phyloP scores from a whole-genome alignment of 495 filamentous ascomycete species.

The Gamarada debralockiae region DNA sequence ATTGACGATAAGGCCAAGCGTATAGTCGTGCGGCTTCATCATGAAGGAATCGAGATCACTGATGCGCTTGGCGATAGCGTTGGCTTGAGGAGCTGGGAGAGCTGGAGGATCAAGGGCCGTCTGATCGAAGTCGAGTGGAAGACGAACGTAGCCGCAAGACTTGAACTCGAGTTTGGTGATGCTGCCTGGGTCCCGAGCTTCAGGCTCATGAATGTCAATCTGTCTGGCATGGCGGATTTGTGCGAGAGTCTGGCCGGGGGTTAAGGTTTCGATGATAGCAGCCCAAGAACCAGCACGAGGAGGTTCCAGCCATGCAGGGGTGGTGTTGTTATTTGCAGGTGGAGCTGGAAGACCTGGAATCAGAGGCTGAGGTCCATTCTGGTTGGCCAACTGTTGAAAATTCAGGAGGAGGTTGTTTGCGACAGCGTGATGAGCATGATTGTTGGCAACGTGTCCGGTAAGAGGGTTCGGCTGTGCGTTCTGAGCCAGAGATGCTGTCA shows the following conservation, averaged over 20 bases:
- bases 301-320: slow-evolving; percentile 7
- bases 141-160: slow-evolving; percentile 41
- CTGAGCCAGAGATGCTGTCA: slow-evolving; percentile 26
- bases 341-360: neutral
- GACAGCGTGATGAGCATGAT: neutral
- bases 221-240: slow-evolving; percentile 22
- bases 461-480: slow-evolving; percentile 10
- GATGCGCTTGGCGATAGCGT: slow-evolving; percentile 8
- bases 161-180: slow-evolving; percentile 34
- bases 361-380: neutral
- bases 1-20: slow-evolving; percentile 25
- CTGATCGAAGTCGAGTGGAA: slow-evolving; percentile 27
- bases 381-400: neutral
- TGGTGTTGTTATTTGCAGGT: neutral
- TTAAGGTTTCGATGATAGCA: slow-evolving; percentile 36
- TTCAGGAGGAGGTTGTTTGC: neutral
- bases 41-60: slow-evolving; percentile 17
- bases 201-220: slow-evolving; percentile 7
- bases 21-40: slow-evolving; percentile 25
- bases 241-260: slow-evolving; percentile 31
- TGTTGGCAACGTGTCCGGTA: neutral
- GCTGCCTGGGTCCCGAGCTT: neutral
- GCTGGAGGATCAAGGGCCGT: neutral
- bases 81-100: neutral
- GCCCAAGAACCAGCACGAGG: slow-evolving; percentile 33